These are phyloP conservation scores for Peziza echinospora DNA, from an alignment of 495 filamentous ascomycete genomes.

Conservation along the genomic window DNA sequence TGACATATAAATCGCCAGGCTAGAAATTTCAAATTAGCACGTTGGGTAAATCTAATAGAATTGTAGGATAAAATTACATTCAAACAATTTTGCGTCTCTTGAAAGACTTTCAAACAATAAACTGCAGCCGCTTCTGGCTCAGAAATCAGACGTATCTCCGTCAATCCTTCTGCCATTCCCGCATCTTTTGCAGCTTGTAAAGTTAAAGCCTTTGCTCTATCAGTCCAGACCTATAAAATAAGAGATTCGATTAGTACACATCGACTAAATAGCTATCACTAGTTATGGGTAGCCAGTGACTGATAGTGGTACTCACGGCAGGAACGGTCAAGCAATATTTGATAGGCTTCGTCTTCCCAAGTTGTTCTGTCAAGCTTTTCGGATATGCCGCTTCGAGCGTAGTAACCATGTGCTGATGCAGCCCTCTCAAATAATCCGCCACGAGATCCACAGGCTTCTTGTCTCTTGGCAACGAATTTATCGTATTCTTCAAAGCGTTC, in stretches of 20 bases:
- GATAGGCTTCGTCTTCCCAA: conserved; percentile 16
- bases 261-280: neutral
- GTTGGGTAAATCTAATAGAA: neutral
- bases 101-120: conserved; percentile 6
- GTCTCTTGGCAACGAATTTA: neutral
- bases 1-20: conserved; percentile 45
- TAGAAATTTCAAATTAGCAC: neutral
- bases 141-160: conserved; percentile 28
- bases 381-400: conserved; percentile 11
- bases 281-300: too few species aligned
- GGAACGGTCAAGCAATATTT: conserved; percentile 32
- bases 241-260: neutral
- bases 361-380: conserved; percentile 20
- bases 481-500: neutral
- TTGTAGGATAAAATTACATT: neutral
- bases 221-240: conserved; percentile 26
- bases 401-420: conserved; percentile 25
- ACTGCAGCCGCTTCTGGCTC: conserved; percentile 29
- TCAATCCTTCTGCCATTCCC: conserved; percentile 27
- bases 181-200: conserved; percentile 26
- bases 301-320: conserved; percentile 11
- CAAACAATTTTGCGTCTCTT: conserved; percentile 2
- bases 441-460: conserved; percentile 20
- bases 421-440: conserved; percentile 24
- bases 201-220: conserved; percentile 29